Conservation (phyloP, 106 monocot genomes). For the Alisma plantagoaquatica region DNA sequence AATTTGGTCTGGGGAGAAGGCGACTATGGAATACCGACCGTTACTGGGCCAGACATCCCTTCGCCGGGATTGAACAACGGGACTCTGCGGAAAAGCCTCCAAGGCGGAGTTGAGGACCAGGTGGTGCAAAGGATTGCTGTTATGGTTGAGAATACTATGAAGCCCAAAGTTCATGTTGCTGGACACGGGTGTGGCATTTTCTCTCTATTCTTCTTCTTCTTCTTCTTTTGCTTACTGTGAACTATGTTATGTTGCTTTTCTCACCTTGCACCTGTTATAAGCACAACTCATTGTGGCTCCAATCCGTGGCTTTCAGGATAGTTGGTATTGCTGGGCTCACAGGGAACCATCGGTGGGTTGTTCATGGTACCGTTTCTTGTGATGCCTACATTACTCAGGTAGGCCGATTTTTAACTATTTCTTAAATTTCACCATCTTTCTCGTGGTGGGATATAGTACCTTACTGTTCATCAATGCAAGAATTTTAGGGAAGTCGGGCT, state of each 20-base stretch:
- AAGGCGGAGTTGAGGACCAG: constrained; percentile 21
- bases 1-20: constrained; percentile 74
- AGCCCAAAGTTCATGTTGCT: constrained; percentile 39
- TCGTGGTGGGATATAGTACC: background rate
- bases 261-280: background rate
- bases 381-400: constrained; percentile 23
- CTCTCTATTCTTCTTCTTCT: background rate
- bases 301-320: constrained; percentile 28
- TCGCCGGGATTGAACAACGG: too few species aligned
- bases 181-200: constrained; percentile 40
- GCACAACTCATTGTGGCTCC: background rate
- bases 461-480: too few species aligned
- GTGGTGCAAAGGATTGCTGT: background rate
- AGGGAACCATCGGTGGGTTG: constrained; percentile 55
- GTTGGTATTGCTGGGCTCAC: constrained; percentile 49
- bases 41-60: background rate
- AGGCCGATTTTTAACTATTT: background rate
- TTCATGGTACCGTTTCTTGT: constrained; percentile 9
- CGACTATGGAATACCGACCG: constrained; percentile 17
- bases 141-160: constrained; percentile 43
- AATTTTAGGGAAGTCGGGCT: too few species aligned
- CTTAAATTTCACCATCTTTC: background rate
- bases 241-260: background rate
- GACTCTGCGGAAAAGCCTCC: too few species aligned
- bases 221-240: background rate